Percentiles rank a stretch among this genome's conserved stretches.
Evolutionary conservation across 2,329 filamentous ascomycete species (phyloP).

Genomic region (Colletotrichum spinosum): DNA sequence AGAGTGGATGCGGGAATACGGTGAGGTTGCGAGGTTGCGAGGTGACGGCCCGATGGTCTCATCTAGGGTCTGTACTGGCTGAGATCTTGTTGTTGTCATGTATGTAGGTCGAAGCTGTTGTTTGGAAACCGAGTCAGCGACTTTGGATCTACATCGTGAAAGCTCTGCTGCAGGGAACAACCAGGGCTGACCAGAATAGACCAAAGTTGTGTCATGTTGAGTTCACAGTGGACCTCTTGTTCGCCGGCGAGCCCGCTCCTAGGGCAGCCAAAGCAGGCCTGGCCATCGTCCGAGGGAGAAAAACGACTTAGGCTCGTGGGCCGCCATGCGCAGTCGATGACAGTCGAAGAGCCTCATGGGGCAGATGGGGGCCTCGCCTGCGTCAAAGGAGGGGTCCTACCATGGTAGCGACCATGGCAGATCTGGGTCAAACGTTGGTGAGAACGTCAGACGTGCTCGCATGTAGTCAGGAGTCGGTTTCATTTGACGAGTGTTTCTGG

Average conservation of each 20-base stretch:
- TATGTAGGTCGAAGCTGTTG: neutral
- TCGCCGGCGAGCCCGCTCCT: neutral
- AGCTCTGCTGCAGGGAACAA: constrained; percentile 8
- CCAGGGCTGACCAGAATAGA: constrained; percentile 20
- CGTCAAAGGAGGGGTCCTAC: neutral
- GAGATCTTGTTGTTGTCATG: neutral
- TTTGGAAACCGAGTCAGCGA: constrained; percentile 6
- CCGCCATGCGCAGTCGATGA: neutral
- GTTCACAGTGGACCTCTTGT: constrained; percentile 3
- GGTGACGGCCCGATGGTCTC: constrained; percentile 3
- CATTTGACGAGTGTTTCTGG: neutral
- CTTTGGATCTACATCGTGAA: neutral
- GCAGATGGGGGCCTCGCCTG: neutral
- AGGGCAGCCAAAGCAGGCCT: neutral
- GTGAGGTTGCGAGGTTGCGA: constrained; percentile 9
- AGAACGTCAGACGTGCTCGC: too few species aligned
- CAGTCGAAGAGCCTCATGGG: neutral
- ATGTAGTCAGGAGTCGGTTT: neutral
- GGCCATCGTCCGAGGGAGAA: neutral
- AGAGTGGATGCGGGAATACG: constrained; percentile 2
- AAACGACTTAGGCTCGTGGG: constrained; percentile 15
- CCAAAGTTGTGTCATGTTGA: constrained; percentile 13
- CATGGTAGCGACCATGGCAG: too few species aligned
- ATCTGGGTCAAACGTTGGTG: too few species aligned
- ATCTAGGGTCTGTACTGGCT: neutral